These are phyloP conservation scores for Lepidium sativum DNA, from an alignment of 345 rosid genomes.

Conservation along the genomic window DNA sequence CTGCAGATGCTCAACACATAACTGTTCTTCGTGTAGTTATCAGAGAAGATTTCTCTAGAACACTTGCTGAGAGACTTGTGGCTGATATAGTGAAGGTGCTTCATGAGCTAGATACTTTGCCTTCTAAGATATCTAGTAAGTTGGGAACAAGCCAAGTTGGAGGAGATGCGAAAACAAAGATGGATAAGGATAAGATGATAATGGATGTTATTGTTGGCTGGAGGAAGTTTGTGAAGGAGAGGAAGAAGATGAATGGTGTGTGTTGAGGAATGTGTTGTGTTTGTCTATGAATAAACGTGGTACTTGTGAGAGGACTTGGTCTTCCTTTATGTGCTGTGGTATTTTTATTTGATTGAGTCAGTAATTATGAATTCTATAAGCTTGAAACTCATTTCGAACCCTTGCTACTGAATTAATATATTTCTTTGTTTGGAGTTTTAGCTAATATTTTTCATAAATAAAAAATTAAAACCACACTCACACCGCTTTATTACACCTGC, in stretches of 20 bases:
- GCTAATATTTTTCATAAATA: no score
- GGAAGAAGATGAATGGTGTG: slow-evolving; percentile 39
- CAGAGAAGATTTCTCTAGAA: slow-evolving; percentile 86
- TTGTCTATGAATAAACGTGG: background rate
- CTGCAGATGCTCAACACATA: slow-evolving; percentile 76
- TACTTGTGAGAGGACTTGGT: background rate
- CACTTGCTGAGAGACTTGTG: slow-evolving; percentile 78
- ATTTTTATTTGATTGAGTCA: background rate
- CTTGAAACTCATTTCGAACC: background rate
- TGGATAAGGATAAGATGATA: slow-evolving; percentile 27
- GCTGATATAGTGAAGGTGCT: slow-evolving; percentile 46
- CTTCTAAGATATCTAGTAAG: slow-evolving; percentile 29
- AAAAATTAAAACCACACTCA: background rate
- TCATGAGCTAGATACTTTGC: slow-evolving; percentile 47
- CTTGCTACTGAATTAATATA: background rate
- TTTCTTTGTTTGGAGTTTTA: no score
- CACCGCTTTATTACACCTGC: background rate
- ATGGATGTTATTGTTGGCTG: slow-evolving; percentile 50
- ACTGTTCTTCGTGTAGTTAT: slow-evolving; percentile 89
- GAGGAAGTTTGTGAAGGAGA: slow-evolving; percentile 42
- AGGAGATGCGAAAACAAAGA: slow-evolving; percentile 30
- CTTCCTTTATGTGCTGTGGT: slow-evolving; percentile 1
- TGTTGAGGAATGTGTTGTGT: slow-evolving; percentile 20
- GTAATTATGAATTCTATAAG: background rate
- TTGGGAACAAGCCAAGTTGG: background rate